Evolutionary conservation across 2,329 filamentous ascomycete species (phyloP).

Genomic region (Bipolaris zeicola): DNA sequence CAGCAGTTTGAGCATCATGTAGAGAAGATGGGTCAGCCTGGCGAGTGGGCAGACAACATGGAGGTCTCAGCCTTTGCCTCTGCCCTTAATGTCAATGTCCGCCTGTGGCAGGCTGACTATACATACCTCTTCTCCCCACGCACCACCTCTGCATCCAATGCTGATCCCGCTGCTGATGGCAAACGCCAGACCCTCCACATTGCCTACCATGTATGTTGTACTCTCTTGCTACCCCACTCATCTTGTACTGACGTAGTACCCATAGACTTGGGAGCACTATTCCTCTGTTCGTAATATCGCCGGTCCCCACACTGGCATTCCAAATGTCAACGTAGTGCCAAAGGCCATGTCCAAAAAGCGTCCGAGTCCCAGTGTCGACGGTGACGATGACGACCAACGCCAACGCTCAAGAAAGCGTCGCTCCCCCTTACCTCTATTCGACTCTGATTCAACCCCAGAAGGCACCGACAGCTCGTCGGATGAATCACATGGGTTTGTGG

Average conservation of each 20-base stretch:
- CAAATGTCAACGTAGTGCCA: slow-evolving; percentile 51
- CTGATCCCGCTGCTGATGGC: slow-evolving; percentile 41
- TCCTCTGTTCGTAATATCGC: slow-evolving; percentile 67
- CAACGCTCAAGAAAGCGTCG: slow-evolving; percentile 60
- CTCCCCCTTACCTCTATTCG: slow-evolving; percentile 53
- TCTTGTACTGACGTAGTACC: slow-evolving; percentile 22
- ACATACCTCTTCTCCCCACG: slow-evolving; percentile 57
- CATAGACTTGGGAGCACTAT: slow-evolving; percentile 68
- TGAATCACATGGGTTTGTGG: slow-evolving; percentile 38
- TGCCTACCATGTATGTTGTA: slow-evolving; percentile 64
- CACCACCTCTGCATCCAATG: slow-evolving; percentile 33
- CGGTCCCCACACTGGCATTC: slow-evolving; percentile 63
- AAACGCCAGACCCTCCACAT: slow-evolving; percentile 57
- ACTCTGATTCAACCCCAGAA: slow-evolving; percentile 48
- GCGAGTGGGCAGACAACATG: slow-evolving; percentile 69
- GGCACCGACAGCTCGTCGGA: slow-evolving; percentile 45
- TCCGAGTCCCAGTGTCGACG: slow-evolving; percentile 59
- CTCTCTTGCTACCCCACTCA: background rate
- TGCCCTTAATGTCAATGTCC: slow-evolving; percentile 65
- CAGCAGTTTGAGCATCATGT: slow-evolving; percentile 62
- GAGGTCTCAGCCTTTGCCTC: slow-evolving; percentile 70
- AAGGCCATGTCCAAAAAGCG: slow-evolving; percentile 48
- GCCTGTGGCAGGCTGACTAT: slow-evolving; percentile 63
- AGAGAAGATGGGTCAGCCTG: slow-evolving; percentile 63
- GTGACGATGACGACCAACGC: slow-evolving; percentile 56